Conservation (phyloP, 768 basidiomycete species). For the Mycena epipterygia region DNA sequence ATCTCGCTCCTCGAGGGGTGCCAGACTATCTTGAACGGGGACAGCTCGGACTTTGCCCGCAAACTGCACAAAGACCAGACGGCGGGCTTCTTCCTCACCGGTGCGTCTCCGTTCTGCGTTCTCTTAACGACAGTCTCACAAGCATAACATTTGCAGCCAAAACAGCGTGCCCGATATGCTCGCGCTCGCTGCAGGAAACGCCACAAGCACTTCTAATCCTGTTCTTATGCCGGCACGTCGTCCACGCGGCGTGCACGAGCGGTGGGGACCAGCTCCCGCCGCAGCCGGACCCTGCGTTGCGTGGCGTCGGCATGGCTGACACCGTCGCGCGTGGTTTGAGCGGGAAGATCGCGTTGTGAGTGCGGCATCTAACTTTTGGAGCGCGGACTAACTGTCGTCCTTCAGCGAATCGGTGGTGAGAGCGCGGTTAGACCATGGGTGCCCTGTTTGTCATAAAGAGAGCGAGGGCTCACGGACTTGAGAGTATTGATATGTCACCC, state of each 20-base stretch:
- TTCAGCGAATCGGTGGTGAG: conserved; percentile 79
- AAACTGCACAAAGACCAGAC: conserved; percentile 83
- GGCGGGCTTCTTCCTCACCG: conserved; percentile 81
- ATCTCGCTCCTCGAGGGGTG: conserved; percentile 95
- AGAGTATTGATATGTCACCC: too few species aligned
- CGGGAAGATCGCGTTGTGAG: conserved; percentile 86
- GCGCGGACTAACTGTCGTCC: conserved; percentile 25
- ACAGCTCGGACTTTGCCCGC: conserved; percentile 79
- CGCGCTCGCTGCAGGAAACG: conserved; percentile 66
- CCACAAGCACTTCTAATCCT: conserved; percentile 75
- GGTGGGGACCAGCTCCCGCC: conserved; percentile 74
- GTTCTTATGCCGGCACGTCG: conserved; percentile 91
- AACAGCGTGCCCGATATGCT: conserved; percentile 77
- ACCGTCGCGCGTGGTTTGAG: conserved; percentile 62
- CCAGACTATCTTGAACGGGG: conserved; percentile 86
- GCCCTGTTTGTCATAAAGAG: conserved; percentile 81
- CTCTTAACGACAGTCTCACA: too few species aligned
- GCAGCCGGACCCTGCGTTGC: conserved; percentile 67
- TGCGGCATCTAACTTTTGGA: conserved; percentile 34
- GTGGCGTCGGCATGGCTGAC: conserved; percentile 57
- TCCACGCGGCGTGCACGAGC: conserved; percentile 85
- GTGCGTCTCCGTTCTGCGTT: conserved; percentile 59
- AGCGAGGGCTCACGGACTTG: conserved; percentile 58
- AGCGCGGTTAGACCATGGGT: conserved; percentile 73
- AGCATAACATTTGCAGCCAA: conserved; percentile 67